phyloP scores from a whole-genome alignment of 768 basidiomycete genomes.

The Suillus hirtellus region DNA sequence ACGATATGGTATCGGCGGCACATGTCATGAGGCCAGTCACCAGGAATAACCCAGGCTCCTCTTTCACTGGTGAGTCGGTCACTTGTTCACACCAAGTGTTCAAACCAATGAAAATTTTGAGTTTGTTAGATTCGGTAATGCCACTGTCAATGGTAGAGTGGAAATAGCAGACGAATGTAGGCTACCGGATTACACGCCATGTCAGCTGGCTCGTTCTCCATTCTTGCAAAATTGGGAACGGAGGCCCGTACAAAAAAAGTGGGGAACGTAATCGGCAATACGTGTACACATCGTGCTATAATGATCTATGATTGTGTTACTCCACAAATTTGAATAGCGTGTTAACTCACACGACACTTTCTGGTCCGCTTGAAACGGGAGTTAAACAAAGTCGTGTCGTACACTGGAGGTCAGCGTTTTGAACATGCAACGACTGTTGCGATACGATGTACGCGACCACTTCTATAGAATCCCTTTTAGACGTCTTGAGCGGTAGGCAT shows the following conservation, averaged over 20 bases:
- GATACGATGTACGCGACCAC: not conserved
- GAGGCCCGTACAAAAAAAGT: conserved; percentile 11
- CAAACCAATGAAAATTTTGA: not conserved
- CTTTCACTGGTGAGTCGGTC: not conserved
- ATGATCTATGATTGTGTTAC: conserved; percentile 5
- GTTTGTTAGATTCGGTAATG: not conserved
- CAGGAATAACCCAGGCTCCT: conserved; percentile 7
- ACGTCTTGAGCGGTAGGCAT: not conserved
- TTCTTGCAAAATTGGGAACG: conserved; percentile 5
- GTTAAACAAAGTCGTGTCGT: not conserved
- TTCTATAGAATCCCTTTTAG: not conserved
- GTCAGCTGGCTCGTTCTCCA: conserved; percentile 4
- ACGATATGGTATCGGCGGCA: conserved; percentile 5
- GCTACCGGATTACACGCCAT: not conserved
- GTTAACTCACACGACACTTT: not conserved
- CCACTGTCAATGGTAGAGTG: not conserved
- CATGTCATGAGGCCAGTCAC: conserved; percentile 7
- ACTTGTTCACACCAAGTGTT: not conserved
- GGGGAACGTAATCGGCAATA: not conserved
- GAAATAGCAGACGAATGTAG: not conserved
- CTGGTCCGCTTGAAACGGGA: not conserved
- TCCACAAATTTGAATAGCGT: not conserved
- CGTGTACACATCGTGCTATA: not conserved
- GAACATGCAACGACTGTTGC: not conserved
- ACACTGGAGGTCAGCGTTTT: not conserved